These are phyloP conservation scores for Cystobasidium slooffiae DNA, from an alignment of 1,284 basidiomycete genomes.

Conservation along the genomic window DNA sequence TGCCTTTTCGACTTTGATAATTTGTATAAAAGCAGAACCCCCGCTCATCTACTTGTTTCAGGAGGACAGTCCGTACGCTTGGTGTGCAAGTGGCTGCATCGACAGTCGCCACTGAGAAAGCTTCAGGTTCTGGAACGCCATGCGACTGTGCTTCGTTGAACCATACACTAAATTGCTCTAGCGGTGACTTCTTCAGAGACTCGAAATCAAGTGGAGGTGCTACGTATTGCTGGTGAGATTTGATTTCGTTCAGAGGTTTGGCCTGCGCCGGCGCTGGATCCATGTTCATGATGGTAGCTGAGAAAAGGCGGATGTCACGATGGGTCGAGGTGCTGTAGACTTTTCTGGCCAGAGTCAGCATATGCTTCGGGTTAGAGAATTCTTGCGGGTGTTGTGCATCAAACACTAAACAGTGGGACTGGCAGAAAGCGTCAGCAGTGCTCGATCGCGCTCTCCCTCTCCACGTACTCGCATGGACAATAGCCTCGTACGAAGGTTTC, in stretches of 20 bases:
- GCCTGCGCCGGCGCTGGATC: slow-evolving; percentile 9
- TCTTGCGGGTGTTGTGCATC: no score
- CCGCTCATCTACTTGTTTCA: slow-evolving; percentile 81
- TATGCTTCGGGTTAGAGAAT: neutral
- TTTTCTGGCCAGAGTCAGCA: neutral
- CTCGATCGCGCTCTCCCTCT: no score
- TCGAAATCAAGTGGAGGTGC: slow-evolving; percentile 31
- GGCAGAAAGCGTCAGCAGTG: no score
- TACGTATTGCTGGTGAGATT: slow-evolving; percentile 36
- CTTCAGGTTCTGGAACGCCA: slow-evolving; percentile 78
- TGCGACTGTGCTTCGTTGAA: slow-evolving; percentile 67
- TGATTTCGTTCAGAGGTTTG: slow-evolving; percentile 34
- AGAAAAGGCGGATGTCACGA: neutral
- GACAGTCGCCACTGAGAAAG: slow-evolving; percentile 83
- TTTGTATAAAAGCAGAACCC: slow-evolving; percentile 98
- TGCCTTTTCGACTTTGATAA: slow-evolving; percentile 88
- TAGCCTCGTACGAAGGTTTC: no score
- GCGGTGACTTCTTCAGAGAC: slow-evolving; percentile 62
- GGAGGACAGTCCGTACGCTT: slow-evolving; percentile 81
- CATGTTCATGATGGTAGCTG: slow-evolving; percentile 18
- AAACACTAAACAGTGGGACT: no score
- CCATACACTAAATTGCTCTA: slow-evolving; percentile 83
- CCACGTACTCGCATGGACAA: no score
- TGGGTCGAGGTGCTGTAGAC: neutral
- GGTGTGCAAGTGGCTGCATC: slow-evolving; percentile 70